Base-by-base conservation (phyloP, 495 filamentous ascomycete species). In the Achaetomiella virescens region DNA sequence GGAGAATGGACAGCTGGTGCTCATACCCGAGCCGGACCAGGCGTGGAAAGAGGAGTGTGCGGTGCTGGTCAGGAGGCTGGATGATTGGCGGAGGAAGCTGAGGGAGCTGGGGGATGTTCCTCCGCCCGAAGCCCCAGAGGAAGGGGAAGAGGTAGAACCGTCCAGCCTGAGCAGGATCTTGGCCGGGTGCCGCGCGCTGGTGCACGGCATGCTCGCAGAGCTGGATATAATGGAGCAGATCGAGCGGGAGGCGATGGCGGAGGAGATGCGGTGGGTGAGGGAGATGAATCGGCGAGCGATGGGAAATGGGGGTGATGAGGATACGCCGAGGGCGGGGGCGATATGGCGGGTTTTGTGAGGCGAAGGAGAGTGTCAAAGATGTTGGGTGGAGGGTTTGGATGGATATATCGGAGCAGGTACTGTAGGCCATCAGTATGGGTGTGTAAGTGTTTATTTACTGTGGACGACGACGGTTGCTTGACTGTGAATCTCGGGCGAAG, bases 191-290 rank as follows among this genome's bases (percentile, higher is more conserved):
- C 52, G 67, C 4, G 52, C 52, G 7, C 57, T 81, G 35, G 70
- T 79, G 3, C 45, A 58, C 40, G 72, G 72, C 24, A 80, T 82
- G 78, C 58, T 77, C 45, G 63, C 59, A 18, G 79, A 80, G 61
- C 65, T 82, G 41, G 55, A 55, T 3, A 27, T 71, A 10, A 81
- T 82, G 79, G 67, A 67, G 44, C 60, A 66, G 57, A 74, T 81
- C 33, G 74, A 80, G 63, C 57, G 61, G 24, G 76, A 78, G 50
- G 73, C 70, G 6, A 61, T 70, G 36, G 58, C 56, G 14, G 62
- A 66, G 18, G 79, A 82, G 64, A 66, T 66, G 29, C 61, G 59
- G 21, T 82, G 79, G 79, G 75, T 81, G 46, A 67, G 62, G 56
- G 54, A 42, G 43, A 74, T 78, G 68, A 79, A 78, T 54, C 55